Base-by-base conservation (phyloP, 441 rosid species). In the Pelargonium citronellum region DNA sequence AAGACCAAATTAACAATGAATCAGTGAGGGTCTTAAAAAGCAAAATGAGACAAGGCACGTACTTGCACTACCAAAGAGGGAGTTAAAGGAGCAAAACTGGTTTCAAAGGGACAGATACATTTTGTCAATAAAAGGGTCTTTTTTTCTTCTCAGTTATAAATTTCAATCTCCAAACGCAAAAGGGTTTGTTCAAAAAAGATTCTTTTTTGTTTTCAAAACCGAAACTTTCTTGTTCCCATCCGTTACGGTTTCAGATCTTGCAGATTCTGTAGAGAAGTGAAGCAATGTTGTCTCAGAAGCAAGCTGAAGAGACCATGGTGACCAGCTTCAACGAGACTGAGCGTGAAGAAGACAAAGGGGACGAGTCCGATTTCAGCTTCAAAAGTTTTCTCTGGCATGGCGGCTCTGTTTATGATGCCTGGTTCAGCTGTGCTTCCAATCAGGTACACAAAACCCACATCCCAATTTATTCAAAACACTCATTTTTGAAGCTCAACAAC, bases 381-480 rank as follows among this genome's bases (percentile, higher is more conserved):
- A 86, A 83, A 69, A 82, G 76, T 73, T 4, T 84, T 55, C 78
- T 86, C 17, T 86, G 90, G 88, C 79, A 86, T 67, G 90, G 90
- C 27, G 90, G 90, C 37, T 86, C 90, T 46, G 87, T 75, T 2
- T 86, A 81, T 67, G 87, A 86, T 75, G 88, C 88, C 20, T 86
- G 87, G 87, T 86, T 86, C 71, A 86, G 86, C 65, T 86, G 89
- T 74, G 83, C 89, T 22, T 86, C 86, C 1, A 86, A 86, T 75
- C 90, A 86, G 84, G 88, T 79, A 75, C 53, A 60, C 67, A 66
- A 9, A 65, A 20, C 63, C 71, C 30, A 74, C 4, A 13, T 69
- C 44, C 57, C 68, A 17, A 15, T 58, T 72, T 44, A 13, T 43
- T 64, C 49, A 74, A 55, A 41, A 11, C 5, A 2, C 37, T 30